Evolutionary conservation across 352 stramenopile genomes (phyloP), one percentile per base, ranked within the genome.

Genomic region (Discostella stelligera): DNA sequence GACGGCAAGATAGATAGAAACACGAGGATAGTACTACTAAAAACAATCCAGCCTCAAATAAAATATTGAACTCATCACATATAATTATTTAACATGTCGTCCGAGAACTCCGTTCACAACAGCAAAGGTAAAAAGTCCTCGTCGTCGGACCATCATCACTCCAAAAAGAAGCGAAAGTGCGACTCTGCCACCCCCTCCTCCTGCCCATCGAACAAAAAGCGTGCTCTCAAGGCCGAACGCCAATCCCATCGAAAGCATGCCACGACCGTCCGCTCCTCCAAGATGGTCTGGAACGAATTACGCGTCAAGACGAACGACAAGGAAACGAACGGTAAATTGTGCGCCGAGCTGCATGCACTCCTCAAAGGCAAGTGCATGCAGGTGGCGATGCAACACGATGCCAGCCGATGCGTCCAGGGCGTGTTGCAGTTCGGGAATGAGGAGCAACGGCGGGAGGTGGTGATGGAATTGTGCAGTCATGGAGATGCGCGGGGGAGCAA

Each of bases 241-340:
- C 96, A 97, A 89, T 97, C 96, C 74, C 93, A 97, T 79, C 92
- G 95, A 2, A 94, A 93, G 69, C 94, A 98, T 90, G 96, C 97
- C 73, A 94, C 98, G 39, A 93, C 94, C 78, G 95, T 98, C 18
- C 91, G 87, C 55, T 91, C 94, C 65, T 93, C 95, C 77, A 98
- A 98, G 87, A 91, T 95, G 78, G 93, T 98, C 71, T 98, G 96
- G 96, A 98, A 98, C 89, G 90, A 97, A 70, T 93, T 98, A 50
- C 94, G 95, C 32, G 83, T 97, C 58, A 93, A 93, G 69, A 88
- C 79, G 0, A 91, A 93, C 59, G 91, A 89, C 32, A 89, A 92
- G 62, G 89, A 97, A 13, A 94, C 97, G 0, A 92, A 70, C 55
- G 68, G 68, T n/a, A 68, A 79, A 59, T 44, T 91, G 21, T 89